Evolutionary conservation across 331 rosid species (phyloP).

Genomic region (Arachis monticola): DNA sequence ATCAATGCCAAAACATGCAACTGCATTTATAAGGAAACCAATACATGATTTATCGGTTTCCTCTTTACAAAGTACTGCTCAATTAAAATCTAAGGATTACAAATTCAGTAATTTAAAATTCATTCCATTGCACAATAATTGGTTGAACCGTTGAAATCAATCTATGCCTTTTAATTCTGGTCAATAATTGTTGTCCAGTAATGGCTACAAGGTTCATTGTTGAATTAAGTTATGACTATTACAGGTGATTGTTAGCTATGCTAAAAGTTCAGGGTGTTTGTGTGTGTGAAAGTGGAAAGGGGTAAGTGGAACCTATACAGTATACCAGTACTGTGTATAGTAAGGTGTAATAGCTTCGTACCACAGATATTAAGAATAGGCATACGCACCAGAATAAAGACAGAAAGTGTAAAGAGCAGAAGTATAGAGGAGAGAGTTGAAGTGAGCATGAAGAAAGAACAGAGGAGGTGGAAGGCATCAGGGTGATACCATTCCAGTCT

Average conservation of each 20-base stretch:
- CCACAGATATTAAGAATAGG: too few relatives aligned
- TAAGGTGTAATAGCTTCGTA: too few relatives aligned
- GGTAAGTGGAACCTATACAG: too few relatives aligned
- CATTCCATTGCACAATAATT: slow-evolving; percentile 21
- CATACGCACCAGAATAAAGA: too few relatives aligned
- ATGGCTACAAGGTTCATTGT: background rate
- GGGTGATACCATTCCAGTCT: too few relatives aligned
- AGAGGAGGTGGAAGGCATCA: too few relatives aligned
- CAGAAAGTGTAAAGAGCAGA: too few relatives aligned
- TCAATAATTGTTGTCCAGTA: slow-evolving; percentile 8
- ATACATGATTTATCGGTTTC: background rate
- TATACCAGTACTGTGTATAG: too few relatives aligned
- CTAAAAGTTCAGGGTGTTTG: background rate
- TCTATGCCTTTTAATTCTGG: background rate
- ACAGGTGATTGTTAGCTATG: background rate
- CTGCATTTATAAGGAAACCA: too few relatives aligned
- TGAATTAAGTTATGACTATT: slow-evolving; percentile 6
- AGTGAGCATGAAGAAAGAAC: too few relatives aligned
- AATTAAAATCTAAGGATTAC: slow-evolving; percentile 3
- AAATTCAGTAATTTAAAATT: slow-evolving; percentile 23
- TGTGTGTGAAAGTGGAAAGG: too few relatives aligned
- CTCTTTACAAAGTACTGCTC: background rate
- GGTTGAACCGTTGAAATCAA: slow-evolving; percentile 7
- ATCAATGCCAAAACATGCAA: slow-evolving; percentile 21
- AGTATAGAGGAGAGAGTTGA: too few relatives aligned